Base-by-base conservation (phyloP, 352 stramenopile genomes). In the Thalassiosira livingstoniorum region DNA sequence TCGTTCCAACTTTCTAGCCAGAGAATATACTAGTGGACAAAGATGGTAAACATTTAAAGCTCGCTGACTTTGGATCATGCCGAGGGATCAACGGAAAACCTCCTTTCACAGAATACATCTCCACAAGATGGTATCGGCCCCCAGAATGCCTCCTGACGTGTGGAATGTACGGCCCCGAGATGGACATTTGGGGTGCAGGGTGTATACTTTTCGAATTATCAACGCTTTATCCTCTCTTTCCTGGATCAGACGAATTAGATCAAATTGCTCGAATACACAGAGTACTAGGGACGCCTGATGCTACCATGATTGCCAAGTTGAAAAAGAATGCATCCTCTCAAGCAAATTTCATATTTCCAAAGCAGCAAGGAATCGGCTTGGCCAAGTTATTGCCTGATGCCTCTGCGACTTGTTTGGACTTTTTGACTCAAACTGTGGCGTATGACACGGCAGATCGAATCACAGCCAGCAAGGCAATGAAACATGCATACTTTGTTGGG, bases 51-150 rank as follows among this genome's bases (percentile, higher is more conserved):
- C 62, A 71, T 21, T 73, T 96, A 67, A 97, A 98, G 82, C 90
- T 98, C 25, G 96, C 96, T 3, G 96, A 99, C 85, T 98, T 98
- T 94, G 97, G 97, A 18, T 98, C 95, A 2, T 98, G 95, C 80
- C 90, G 96, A 55, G 96, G 96, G 15, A 98, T 98, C 71, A 98
- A 98, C 83, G 97, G 95, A 32, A 98, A 98, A 76, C 95, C 97
- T 73, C 97, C 96, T 61, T 98, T 98, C 80, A 98, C 97, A 13
- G 97, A 99, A 89, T 98, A 99, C 73, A 98, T 98, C 69, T 98
- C 95, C 2, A 99, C 96, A 45, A 87, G 96, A 39, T 51, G 42
- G 42, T 51, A 10, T 32, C 93, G 96, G 25, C 95, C 96, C 27
- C 97, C 97, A 11, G 96, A 98, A 86, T 98, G 96, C 80, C 83